Conservation (phyloP, 257 asterid species). For the Solanum peruvianum region DNA sequence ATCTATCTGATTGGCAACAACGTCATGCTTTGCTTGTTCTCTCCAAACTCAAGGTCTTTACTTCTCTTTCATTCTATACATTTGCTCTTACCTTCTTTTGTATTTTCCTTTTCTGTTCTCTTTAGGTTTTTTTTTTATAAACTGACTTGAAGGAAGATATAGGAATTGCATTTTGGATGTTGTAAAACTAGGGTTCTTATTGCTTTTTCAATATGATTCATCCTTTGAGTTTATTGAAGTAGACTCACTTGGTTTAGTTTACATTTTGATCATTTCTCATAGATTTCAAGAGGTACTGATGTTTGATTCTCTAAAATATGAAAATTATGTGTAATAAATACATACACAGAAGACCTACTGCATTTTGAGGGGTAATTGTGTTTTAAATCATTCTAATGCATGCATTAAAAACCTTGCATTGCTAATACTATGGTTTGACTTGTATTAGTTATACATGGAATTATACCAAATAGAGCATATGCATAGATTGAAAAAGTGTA, state of each 20-base stretch:
- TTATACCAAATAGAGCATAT: not conserved
- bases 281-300: not conserved
- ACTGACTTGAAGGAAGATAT: not conserved
- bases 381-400: not conserved
- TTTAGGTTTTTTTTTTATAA: no score
- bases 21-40: constrained; percentile 75
- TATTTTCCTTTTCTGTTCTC: no score
- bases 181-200: not conserved
- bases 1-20: constrained; percentile 90
- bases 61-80: not conserved
- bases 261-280: not conserved
- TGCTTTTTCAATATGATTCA: not conserved
- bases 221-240: not conserved
- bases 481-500: not conserved
- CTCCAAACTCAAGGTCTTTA: constrained; percentile 54
- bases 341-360: not conserved
- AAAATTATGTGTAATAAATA: not conserved
- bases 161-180: not conserved
- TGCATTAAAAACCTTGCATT: not conserved
- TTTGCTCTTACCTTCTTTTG: not conserved
- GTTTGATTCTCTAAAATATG: not conserved
- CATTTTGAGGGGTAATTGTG: not conserved
- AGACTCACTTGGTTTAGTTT: not conserved
- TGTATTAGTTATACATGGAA: not conserved
- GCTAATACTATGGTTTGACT: not conserved